Evolutionary conservation across 2,329 filamentous ascomycete species (phyloP), one percentile per base, ranked within the genome.

Genomic region (Conoideocrella luteorostrata): DNA sequence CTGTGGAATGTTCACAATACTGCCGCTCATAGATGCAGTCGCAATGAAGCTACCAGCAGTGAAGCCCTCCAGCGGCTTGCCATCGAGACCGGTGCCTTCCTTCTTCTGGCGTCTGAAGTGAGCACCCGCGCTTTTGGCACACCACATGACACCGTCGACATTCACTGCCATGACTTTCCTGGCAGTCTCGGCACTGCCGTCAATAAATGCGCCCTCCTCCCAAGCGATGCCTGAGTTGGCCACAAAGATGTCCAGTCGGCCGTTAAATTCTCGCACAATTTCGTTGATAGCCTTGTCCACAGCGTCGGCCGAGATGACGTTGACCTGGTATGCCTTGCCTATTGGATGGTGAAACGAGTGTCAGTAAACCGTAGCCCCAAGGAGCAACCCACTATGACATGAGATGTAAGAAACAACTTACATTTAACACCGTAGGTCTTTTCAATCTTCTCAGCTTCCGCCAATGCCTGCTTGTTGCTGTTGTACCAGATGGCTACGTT

Each of bases 191-290:
- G 82, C 58, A 5, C 77, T 67, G 20, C 80, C 83, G 48, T 86
- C 80, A 28, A 87, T 70, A 58, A 84, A 79, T 7, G 80, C 60
- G 0, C 83, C 82, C 47, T 86, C 72, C 2, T 75, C 81, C 84
- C 84, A 90, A 1, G 81, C 74, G 42, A 89, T 81, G 41, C 86
- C 86, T 12, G 82, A 82, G 59, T 93, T 91, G 53, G 86, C 86
- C 35, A 90, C 78, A 55, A 91, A 88, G 52, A 88, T 71, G 55
- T 90, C 86, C 7, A 91, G 75, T 5, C 84, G 78, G 47, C 82
- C 82, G 57, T 84, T 81, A 65, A 90, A 85, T 13, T 90, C 84
- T 47, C 68, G 60, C 34, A 82, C 66, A 49, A 78, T 74, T 7
- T 67, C 62, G 47, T 72, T 63, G 32, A 84, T 68, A 9, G 73